Percentiles rank a stretch among this genome's conserved stretches.
Conservation (phyloP, 2,329 filamentous ascomycete species). For the Sclerotinia subarctica region DNA sequence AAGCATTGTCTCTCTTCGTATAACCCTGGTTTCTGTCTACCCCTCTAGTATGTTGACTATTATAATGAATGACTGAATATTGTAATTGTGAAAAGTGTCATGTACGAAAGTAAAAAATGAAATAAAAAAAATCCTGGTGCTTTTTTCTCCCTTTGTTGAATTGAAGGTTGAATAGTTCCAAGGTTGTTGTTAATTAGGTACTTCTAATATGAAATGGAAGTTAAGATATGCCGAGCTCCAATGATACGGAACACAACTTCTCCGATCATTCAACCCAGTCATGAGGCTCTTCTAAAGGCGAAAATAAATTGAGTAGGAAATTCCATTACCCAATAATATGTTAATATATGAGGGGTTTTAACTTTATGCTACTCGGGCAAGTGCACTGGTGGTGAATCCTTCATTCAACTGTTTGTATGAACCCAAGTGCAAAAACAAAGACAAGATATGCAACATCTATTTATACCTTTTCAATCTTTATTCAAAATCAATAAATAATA, state of each 20-base stretch:
- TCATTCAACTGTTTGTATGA: not conserved
- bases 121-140: not conserved
- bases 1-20: constrained; percentile 11
- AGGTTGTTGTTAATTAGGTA: constrained; percentile 7
- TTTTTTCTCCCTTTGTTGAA: not conserved
- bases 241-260: not conserved
- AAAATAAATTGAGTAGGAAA: not conserved
- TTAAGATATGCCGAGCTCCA: not conserved
- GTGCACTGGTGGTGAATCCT: too few relatives aligned
- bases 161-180: not conserved
- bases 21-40: not conserved
- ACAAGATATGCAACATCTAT: too few relatives aligned
- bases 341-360: not conserved
- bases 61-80: constrained; percentile 6
- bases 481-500: too few relatives aligned
- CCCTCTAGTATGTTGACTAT: not conserved
- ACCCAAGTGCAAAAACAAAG: not conserved
- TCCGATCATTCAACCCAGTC: constrained; percentile 18
- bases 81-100: not conserved
- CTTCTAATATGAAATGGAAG: not conserved
- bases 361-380: not conserved
- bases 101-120: not conserved
- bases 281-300: not conserved
- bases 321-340: not conserved
- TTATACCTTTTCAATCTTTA: too few relatives aligned